Conservation (phyloP, 2,329 filamentous ascomycete species). For the Ophiosphaerella korrae region DNA sequence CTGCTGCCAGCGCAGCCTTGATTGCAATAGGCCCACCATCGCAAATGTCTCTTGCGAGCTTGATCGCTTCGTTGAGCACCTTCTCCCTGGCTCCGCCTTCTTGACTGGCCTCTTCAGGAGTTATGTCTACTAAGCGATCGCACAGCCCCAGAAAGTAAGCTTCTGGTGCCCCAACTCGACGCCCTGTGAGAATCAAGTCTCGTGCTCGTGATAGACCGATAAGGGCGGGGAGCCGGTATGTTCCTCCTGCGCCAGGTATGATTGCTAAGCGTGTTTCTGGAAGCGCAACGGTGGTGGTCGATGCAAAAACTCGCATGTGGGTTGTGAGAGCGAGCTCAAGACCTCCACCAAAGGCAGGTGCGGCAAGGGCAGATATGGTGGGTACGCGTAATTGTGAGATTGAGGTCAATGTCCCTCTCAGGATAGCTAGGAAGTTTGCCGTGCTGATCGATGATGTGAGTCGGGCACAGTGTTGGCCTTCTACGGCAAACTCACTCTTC, state of each 20-base stretch:
- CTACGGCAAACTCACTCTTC: constrained; percentile 68
- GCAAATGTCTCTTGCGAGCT: constrained; percentile 82
- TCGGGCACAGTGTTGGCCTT: constrained; percentile 10
- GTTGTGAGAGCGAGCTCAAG: constrained; percentile 91
- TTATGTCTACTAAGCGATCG: constrained; percentile 84
- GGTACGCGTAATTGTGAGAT: constrained; percentile 81
- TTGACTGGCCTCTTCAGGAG: constrained; percentile 59
- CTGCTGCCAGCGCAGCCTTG: constrained; percentile 77
- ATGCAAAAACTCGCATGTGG: constrained; percentile 84
- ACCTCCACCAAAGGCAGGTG: constrained; percentile 86
- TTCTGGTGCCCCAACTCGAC: constrained; percentile 81
- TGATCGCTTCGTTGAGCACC: constrained; percentile 76
- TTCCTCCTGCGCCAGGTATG: constrained; percentile 92
- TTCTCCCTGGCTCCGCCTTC: constrained; percentile 65
- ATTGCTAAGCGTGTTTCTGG: constrained; percentile 94
- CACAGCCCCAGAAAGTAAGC: constrained; percentile 91
- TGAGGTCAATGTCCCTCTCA: constrained; percentile 75
- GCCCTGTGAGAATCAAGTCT: constrained; percentile 87
- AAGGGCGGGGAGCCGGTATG: constrained; percentile 80
- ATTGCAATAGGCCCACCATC: constrained; percentile 87
- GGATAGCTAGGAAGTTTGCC: constrained; percentile 73
- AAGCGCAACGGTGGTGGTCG: constrained; percentile 77
- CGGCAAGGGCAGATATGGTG: constrained; percentile 86
- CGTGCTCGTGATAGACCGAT: constrained; percentile 82
- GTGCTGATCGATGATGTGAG: constrained; percentile 62